Evolutionary conservation across 2,329 filamentous ascomycete genomes (phyloP).

Genomic region (Curvularia lunata): DNA sequence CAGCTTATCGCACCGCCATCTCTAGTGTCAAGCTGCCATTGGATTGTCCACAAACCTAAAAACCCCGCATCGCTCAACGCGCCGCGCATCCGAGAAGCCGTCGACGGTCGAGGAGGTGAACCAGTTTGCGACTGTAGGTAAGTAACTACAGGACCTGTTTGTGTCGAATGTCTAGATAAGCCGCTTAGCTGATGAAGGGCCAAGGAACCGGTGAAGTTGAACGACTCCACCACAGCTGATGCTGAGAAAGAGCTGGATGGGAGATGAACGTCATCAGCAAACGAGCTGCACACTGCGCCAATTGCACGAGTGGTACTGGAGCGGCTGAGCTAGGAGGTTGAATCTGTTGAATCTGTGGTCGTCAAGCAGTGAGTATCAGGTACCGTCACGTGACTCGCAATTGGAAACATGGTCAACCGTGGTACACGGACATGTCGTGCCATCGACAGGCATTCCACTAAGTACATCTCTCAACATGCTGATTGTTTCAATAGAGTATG

Average conservation of each 20-base stretch:
- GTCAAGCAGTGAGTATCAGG: neutral
- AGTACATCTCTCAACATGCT: neutral
- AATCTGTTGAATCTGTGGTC: neutral
- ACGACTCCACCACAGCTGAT: neutral
- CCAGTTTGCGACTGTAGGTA: neutral
- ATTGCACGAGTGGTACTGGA: neutral
- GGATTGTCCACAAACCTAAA: neutral
- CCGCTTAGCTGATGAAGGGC: slow-evolving; percentile 11
- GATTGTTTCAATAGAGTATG: neutral
- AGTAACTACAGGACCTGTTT: neutral
- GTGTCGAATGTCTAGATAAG: neutral
- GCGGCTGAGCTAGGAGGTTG: neutral
- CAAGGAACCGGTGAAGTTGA: slow-evolving; percentile 10
- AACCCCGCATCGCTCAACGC: neutral
- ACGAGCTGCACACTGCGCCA: neutral
- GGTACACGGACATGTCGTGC: neutral
- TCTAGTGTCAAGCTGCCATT: slow-evolving; percentile 1
- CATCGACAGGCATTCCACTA: neutral
- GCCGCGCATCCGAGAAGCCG: neutral
- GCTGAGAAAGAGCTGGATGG: neutral
- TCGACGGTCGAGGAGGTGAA: neutral
- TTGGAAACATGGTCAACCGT: neutral
- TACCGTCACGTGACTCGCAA: neutral
- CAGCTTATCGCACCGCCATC: neutral
- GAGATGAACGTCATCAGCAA: neutral